Conservation (phyloP, 148 eudicot species). For the Rhododendron ferrugineum region DNA sequence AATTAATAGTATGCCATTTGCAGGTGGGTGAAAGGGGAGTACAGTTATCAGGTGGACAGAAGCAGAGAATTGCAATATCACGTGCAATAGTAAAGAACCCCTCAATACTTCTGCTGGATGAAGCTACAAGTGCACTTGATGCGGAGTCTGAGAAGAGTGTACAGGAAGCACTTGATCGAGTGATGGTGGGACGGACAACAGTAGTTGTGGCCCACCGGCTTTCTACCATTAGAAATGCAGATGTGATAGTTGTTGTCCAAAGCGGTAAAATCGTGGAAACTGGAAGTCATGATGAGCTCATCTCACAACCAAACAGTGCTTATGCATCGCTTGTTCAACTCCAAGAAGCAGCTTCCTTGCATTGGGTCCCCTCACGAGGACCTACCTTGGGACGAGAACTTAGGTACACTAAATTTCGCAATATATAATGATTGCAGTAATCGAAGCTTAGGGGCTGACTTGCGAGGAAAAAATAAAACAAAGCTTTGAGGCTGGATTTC, state of each 20-base stretch:
- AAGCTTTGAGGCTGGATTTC: not conserved
- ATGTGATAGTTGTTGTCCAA: slow-evolving; percentile 84
- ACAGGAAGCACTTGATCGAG: slow-evolving; percentile 96
- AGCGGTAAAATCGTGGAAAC: slow-evolving; percentile 82
- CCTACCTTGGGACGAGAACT: slow-evolving; percentile 40
- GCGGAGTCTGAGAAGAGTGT: slow-evolving; percentile 97
- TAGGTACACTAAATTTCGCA: slow-evolving; percentile 36
- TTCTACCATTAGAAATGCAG: slow-evolving; percentile 91
- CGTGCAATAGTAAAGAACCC: slow-evolving; percentile 94
- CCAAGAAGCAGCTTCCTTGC: slow-evolving; percentile 63
- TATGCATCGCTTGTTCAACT: slow-evolving; percentile 81
- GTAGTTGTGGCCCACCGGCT: slow-evolving; percentile 90
- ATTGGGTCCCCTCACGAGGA: slow-evolving; percentile 46
- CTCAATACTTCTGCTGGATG: slow-evolving; percentile 80
- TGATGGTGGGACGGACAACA: slow-evolving; percentile 96
- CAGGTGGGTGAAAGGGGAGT: slow-evolving; percentile 97
- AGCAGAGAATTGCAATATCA: slow-evolving; percentile 93
- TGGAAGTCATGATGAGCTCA: slow-evolving; percentile 90
- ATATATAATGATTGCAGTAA: no score
- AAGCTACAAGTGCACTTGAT: slow-evolving; percentile 98
- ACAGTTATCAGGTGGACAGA: slow-evolving; percentile 94
- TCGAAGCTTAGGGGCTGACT: no score
- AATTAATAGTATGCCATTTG: slow-evolving; percentile 16
- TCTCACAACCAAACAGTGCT: slow-evolving; percentile 57
- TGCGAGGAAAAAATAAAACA: no score